Conservation (phyloP, 2,329 filamentous ascomycete species). For the Pseudogymnoascus sp. region DNA sequence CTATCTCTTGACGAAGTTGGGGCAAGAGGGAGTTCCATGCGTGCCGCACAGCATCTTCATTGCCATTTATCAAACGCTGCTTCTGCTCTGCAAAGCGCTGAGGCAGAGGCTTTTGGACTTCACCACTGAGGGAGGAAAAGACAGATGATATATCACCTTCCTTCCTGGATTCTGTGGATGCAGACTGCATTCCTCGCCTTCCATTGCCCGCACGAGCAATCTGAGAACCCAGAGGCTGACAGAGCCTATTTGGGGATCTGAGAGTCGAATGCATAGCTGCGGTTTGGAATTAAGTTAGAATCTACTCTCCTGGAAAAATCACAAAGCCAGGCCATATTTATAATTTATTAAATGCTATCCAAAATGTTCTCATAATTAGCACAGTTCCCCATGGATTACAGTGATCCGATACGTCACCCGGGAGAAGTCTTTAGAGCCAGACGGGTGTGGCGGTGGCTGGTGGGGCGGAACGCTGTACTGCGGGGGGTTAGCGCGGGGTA, state of each 20-base stretch:
- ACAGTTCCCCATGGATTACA: neutral
- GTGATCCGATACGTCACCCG: neutral
- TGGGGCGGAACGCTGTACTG: neutral
- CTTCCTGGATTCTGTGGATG: slow-evolving; percentile 23
- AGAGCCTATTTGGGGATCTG: slow-evolving; percentile 4
- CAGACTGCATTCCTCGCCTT: neutral
- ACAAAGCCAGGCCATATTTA: neutral
- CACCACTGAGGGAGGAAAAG: slow-evolving; percentile 51
- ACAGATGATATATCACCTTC: slow-evolving; percentile 57
- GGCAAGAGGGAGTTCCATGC: slow-evolving; percentile 44
- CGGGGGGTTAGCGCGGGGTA: neutral
- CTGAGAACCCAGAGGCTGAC: neutral
- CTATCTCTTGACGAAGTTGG: slow-evolving; percentile 40
- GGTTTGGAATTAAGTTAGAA: neutral
- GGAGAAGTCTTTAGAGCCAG: neutral
- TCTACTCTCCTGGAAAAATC: neutral
- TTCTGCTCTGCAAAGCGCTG: slow-evolving; percentile 51
- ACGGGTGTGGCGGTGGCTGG: slow-evolving; percentile 1
- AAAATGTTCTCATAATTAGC: slow-evolving; percentile 1
- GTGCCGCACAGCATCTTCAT: slow-evolving; percentile 39
- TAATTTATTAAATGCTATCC: neutral
- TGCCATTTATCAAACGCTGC: slow-evolving; percentile 41
- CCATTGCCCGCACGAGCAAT: neutral
- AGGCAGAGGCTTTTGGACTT: slow-evolving; percentile 39
- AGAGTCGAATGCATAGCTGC: slow-evolving; percentile 2